Evolutionary conservation across 2,329 filamentous ascomycete species (phyloP).

Genomic region (Nothophaeocryptopus gaeumannii): DNA sequence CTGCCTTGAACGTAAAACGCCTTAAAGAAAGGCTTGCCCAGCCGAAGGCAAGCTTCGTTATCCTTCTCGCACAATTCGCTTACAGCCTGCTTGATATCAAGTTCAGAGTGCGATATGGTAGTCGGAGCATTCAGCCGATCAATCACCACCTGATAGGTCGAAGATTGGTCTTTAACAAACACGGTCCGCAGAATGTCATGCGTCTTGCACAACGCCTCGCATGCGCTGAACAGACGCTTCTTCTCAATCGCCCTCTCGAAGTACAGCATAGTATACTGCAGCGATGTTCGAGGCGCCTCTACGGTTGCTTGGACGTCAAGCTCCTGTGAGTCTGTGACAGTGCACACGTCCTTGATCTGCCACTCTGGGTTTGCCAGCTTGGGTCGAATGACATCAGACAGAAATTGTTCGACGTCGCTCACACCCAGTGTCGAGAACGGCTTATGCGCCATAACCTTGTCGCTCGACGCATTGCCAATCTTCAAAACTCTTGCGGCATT

Average conservation of each 20-base stretch:
- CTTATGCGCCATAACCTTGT: neutral
- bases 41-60: neutral
- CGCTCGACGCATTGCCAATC: neutral
- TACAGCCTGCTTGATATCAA: neutral
- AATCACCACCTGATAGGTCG: too few relatives aligned
- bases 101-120: too few relatives aligned
- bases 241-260: conserved; percentile 23
- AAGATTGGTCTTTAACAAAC: conserved; percentile 40
- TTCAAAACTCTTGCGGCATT: conserved; percentile 7
- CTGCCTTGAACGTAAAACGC: neutral
- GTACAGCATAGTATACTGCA: conserved; percentile 27
- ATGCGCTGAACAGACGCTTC: conserved; percentile 19
- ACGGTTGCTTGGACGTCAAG: conserved; percentile 15
- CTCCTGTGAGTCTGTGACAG: conserved; percentile 28
- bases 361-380: neutral
- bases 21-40: neutral
- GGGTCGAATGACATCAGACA: neutral
- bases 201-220: conserved; percentile 17
- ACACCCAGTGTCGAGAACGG: conserved; percentile 1
- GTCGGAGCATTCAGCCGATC: too few relatives aligned
- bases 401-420: neutral
- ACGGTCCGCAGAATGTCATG: conserved; percentile 55
- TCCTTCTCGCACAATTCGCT: neutral
- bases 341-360: conserved; percentile 18
- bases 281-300: conserved; percentile 9